Evolutionary conservation across 2,329 filamentous ascomycete species (phyloP).

Genomic region (Sporothrix humicola): DNA sequence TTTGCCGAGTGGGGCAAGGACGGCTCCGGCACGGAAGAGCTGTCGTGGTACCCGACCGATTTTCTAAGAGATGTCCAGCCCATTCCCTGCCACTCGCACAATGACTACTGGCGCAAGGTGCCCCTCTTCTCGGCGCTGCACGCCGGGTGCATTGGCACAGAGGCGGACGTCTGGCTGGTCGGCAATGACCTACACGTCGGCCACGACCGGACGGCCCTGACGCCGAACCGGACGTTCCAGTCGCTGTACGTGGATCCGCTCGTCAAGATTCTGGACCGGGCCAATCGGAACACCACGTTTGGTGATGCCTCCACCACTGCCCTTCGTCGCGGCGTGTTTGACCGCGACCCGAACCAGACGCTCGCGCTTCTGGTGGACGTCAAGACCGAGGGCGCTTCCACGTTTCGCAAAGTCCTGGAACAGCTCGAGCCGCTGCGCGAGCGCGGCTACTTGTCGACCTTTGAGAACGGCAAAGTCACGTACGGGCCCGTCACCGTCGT

Average conservation of each 20-base stretch:
- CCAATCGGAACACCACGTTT: constrained; percentile 56
- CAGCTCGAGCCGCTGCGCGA: constrained; percentile 65
- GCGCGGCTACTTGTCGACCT: constrained; percentile 61
- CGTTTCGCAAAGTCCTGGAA: constrained; percentile 58
- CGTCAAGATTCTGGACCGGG: constrained; percentile 58
- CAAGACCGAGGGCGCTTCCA: constrained; percentile 62
- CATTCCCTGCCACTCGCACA: constrained; percentile 62
- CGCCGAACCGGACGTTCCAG: constrained; percentile 61
- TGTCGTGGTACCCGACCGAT: constrained; percentile 56
- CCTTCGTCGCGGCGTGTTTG: constrained; percentile 60
- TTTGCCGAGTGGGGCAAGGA: constrained; percentile 47
- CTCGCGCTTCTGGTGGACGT: constrained; percentile 71
- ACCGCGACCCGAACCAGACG: constrained; percentile 57
- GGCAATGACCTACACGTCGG: constrained; percentile 54
- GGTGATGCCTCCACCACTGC: constrained; percentile 52
- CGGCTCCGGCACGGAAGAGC: constrained; percentile 47
- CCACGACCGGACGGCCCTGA: constrained; percentile 62
- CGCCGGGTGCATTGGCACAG: constrained; percentile 65
- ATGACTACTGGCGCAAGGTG: constrained; percentile 71
- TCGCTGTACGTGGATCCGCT: constrained; percentile 70
- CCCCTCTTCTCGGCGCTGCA: constrained; percentile 67
- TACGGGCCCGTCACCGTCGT: constrained; percentile 69
- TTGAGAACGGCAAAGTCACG: constrained; percentile 57
- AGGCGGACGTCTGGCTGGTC: constrained; percentile 71
- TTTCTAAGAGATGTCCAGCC: constrained; percentile 53